Evolutionary conservation across 225 moss, liverwort and hornwort genomes (phyloP), one percentile per base, ranked within the genome.

Genomic region (Antitrichia curtipendula): DNA sequence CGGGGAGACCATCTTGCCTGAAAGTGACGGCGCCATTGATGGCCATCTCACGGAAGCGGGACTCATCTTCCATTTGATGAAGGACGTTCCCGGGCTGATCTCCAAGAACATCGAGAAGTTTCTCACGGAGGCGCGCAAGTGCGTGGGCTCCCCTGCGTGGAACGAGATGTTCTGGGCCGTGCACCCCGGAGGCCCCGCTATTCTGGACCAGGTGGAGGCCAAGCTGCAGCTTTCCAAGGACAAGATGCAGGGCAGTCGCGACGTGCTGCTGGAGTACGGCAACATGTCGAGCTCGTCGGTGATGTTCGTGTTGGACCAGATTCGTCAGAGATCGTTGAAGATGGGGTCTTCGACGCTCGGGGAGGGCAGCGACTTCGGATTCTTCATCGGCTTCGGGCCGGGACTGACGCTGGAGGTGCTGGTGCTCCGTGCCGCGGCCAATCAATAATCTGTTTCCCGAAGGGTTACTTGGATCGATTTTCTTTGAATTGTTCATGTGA

Each of bases 61-160:
- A 2, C 89, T 93, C 56, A 91, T 91, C 78, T 90, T 91, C 84
- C 93, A 93, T 22, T 84, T 93, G 5, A 91, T 93, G 91, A 93
- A 92, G 75, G 91, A 92, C 82, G 53, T 66, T 5, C 82, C 52
- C 68, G 40, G 68, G 47, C 47, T 76, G 54, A 76, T 76, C n/a
- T 76, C 54, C 5, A 76, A 76, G 76, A 76, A 76, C 76, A 76
- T 76, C 54, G 76, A 76, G 54, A 76, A 76, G 76, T 76, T 76
- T 76, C 15, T 76, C 15, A 54, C 54, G 76, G 54, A 76, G 76
- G 76, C 76, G 54, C 76, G n/a, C 24, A 53, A n/a, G 76, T 76
- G 76, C n/a, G 54, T 76, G 54, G 54, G 54, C 0, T 76, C 54
- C 24, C 54, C 54, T 6, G n/a, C 76, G 54, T 76, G 76, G 76